These are phyloP conservation scores for Parafenestella ontariensis DNA, from an alignment of 2,329 filamentous ascomycete species.

Conservation along the genomic window DNA sequence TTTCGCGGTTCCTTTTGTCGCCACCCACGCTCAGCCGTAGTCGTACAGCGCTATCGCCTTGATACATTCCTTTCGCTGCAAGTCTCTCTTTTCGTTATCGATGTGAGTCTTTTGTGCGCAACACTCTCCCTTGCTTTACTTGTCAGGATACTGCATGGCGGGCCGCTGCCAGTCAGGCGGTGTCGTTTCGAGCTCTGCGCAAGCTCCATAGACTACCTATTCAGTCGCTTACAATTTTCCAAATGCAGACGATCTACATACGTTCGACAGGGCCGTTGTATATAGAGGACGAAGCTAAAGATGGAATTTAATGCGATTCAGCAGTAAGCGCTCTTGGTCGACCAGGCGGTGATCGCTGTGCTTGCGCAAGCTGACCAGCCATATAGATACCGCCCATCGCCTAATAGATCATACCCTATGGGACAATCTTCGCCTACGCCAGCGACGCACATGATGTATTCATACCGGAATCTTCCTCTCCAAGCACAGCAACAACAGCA, in stretches of 20 bases:
- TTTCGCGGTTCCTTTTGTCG: slow-evolving; percentile 32
- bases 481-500: slow-evolving; percentile 35
- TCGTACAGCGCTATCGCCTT: slow-evolving; percentile 45
- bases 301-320: slow-evolving; percentile 54
- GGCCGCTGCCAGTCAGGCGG: slow-evolving; percentile 29
- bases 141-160: slow-evolving; percentile 23
- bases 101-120: slow-evolving; percentile 36
- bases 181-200: slow-evolving; percentile 23
- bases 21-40: slow-evolving; percentile 34
- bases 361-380: slow-evolving; percentile 25
- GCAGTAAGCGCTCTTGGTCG: slow-evolving; percentile 40
- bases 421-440: slow-evolving; percentile 38
- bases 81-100: slow-evolving; percentile 28
- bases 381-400: slow-evolving; percentile 47
- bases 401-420: slow-evolving; percentile 45
- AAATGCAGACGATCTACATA: slow-evolving; percentile 28
- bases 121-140: slow-evolving; percentile 37
- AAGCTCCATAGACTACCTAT: slow-evolving; percentile 24
- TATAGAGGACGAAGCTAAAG: slow-evolving; percentile 39
- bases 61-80: slow-evolving; percentile 46
- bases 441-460: slow-evolving; percentile 46
- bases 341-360: slow-evolving; percentile 4
- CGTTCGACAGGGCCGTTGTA: slow-evolving; percentile 29
- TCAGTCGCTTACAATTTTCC: slow-evolving; percentile 35
- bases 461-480: slow-evolving; percentile 36